A percentile compares a stretch with the other conserved stretches of the same genome.
Evolutionary conservation across 2,329 filamentous ascomycete genomes (phyloP).

Genomic region (Scopulariopsis brevicaulis): DNA sequence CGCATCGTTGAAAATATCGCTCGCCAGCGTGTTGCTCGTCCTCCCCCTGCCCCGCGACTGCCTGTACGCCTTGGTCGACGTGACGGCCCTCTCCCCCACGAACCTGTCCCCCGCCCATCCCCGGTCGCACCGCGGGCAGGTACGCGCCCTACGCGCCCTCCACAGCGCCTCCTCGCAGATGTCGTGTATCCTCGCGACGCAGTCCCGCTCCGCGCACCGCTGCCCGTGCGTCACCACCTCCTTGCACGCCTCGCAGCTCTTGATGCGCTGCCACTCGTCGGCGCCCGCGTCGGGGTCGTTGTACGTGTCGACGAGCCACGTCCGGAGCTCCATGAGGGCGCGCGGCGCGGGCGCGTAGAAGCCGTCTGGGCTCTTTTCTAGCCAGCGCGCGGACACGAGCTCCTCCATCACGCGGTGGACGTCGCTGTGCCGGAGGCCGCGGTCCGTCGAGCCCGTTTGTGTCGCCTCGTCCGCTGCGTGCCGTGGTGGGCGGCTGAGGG

Average conservation of each 20-base stretch:
- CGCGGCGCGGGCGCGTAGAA: conserved; percentile 71
- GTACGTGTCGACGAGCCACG: conserved; percentile 81
- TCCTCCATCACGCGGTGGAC: conserved; percentile 61
- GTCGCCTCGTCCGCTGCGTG: conserved; percentile 17
- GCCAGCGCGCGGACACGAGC: conserved; percentile 73
- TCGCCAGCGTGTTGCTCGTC: conserved; percentile 3
- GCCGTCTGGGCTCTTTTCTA: conserved; percentile 59
- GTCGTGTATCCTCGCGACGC: conserved; percentile 62
- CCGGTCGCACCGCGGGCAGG: conserved; percentile 51
- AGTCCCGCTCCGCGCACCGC: conserved; percentile 60
- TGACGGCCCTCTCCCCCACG: conserved; percentile 46
- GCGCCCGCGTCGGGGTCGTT: conserved; percentile 59
- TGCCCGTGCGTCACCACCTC: conserved; percentile 81
- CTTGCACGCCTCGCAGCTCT: conserved; percentile 77
- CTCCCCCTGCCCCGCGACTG: conserved; percentile 17
- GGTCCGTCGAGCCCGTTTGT: conserved; percentile 26
- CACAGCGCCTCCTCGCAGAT: conserved; percentile 67
- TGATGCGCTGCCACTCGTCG: conserved; percentile 62
- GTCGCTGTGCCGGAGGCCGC: conserved; percentile 61
- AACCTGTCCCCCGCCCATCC: conserved; percentile 37
- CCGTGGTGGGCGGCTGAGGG: conserved; percentile 45
- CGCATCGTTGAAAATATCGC: conserved; percentile 4
- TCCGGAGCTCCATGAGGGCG: conserved; percentile 71
- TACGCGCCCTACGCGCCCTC: conserved; percentile 46
- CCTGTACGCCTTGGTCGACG: conserved; percentile 37